Conservation (phyloP, 192 early-diverging fungal species). For the Coemansia sp. region DNA sequence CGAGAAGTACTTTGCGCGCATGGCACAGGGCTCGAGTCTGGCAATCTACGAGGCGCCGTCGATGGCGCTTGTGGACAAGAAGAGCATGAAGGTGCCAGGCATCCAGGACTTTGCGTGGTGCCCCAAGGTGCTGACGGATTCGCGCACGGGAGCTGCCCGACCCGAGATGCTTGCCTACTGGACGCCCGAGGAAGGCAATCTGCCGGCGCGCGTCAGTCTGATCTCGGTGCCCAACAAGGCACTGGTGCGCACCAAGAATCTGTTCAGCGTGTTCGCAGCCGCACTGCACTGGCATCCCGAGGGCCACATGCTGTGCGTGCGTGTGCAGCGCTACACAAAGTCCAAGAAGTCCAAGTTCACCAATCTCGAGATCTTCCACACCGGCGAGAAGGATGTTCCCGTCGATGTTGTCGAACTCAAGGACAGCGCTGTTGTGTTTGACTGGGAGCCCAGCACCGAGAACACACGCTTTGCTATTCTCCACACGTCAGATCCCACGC, state of each 20-base stretch:
- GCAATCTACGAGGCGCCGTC: constrained; percentile 91
- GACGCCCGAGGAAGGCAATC: constrained; percentile 94
- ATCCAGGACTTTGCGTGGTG: constrained; percentile 80
- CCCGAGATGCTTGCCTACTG: constrained; percentile 87
- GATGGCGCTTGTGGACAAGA: constrained; percentile 93
- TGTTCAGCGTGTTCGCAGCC: constrained; percentile 90
- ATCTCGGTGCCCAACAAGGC: constrained; percentile 80
- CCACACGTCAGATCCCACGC: constrained; percentile 68
- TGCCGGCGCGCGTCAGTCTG: constrained; percentile 95
- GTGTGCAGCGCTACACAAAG: constrained; percentile 87
- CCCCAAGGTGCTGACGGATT: constrained; percentile 51
- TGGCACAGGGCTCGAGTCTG: constrained; percentile 72
- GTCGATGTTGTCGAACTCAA: constrained; percentile 94
- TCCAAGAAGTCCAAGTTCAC: constrained; percentile 87
- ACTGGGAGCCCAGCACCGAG: constrained; percentile 93
- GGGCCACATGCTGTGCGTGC: constrained; percentile 90
- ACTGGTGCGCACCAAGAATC: constrained; percentile 93
- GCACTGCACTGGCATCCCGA: constrained; percentile 89
- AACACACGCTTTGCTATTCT: constrained; percentile 83
- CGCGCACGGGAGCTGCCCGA: constrained; percentile 24
- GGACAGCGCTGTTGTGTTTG: constrained; percentile 79
- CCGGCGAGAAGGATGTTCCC: constrained; percentile 91
- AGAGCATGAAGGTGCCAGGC: constrained; percentile 82
- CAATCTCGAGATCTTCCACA: constrained; percentile 94
- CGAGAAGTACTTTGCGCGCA: constrained; percentile 92